Evolutionary conservation across 257 asterid genomes (phyloP), one percentile per base, ranked within the genome.

Genomic region (Cordia subcordata): DNA sequence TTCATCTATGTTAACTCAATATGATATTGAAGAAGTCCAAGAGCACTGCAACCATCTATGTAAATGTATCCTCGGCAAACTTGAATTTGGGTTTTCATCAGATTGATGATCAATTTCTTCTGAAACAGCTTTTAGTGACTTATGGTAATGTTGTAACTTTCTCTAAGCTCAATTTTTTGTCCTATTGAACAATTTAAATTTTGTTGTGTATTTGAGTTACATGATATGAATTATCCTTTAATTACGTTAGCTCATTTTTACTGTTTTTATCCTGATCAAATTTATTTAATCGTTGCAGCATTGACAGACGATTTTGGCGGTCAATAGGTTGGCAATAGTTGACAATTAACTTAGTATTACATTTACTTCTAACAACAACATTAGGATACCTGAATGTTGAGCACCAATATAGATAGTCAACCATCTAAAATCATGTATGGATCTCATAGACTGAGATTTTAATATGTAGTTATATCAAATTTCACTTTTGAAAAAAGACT

Each of bases 11-110:
- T 61, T 88, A 75, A 91, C 96, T 64, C 98, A 91, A 67, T 91
- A 87, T 68, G 98, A 91, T 62, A 91, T 91, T 76, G 98, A 88
- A 73, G 94, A 85, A 66, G 94, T 91, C n/a, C 88, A 91, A 79
- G 78, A 82, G 64, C 98, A 91, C 76, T 88, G 94, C 59, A 50
- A 79, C 53, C 58, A 83, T 77, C 81, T 91, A 0, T 91, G 98
- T 91, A 59, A 66, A 86, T 65, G 13, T 38, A n/a, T n/a, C n/a
- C n/a, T n/a, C n/a, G n/a, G n/a, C n/a, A n/a, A n/a, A n/a, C n/a
- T n/a, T n/a, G n/a, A n/a, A n/a, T n/a, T n/a, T n/a, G n/a, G n/a
- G n/a, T n/a, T n/a, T n/a, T n/a, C n/a, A n/a, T n/a, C n/a, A n/a
- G n/a, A n/a, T n/a, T n/a, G n/a, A n/a, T n/a, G n/a, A n/a, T n/a